Evolutionary conservation across 192 early-diverging fungal genomes (phyloP).

Genomic region (Nowakowskiella sp.): DNA sequence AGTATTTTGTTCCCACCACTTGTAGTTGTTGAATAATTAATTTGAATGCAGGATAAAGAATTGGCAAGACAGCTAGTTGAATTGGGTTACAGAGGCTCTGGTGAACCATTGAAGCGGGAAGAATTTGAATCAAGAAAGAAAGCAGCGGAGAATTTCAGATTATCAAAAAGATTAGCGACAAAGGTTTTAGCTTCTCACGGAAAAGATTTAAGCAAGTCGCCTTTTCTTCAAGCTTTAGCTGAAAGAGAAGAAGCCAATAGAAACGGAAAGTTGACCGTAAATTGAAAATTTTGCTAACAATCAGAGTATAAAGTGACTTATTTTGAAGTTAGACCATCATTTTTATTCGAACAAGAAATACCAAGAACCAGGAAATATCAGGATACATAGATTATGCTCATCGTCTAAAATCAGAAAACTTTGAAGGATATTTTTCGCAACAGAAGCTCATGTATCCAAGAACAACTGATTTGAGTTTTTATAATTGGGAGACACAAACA

Average conservation of each 20-base stretch:
- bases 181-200: conserved; percentile 46
- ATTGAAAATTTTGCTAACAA: not conserved
- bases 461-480: conserved; percentile 53
- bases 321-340: conserved; percentile 37
- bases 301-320: not conserved
- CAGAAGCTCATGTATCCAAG: conserved; percentile 36
- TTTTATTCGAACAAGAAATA: conserved; percentile 47
- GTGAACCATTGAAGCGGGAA: conserved; percentile 55
- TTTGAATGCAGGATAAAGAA: conserved; percentile 46
- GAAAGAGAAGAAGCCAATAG: conserved; percentile 58
- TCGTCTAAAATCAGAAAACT: conserved; percentile 53
- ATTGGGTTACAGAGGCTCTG: conserved; percentile 53
- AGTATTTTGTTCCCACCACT: conserved; percentile 12
- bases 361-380: conserved; percentile 47
- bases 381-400: conserved; percentile 62
- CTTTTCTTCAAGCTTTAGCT: conserved; percentile 50
- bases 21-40: conserved; percentile 1
- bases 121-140: conserved; percentile 58
- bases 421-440: conserved; percentile 48
- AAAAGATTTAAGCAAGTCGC: conserved; percentile 39
- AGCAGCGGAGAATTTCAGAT: conserved; percentile 52
- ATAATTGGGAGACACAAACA: conserved; percentile 62
- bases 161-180: conserved; percentile 48
- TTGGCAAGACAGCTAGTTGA: conserved; percentile 57
- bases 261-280: conserved; percentile 52